phyloP scores from a whole-genome alignment of 805 yeast genomes.

The Candida schatavii region DNA sequence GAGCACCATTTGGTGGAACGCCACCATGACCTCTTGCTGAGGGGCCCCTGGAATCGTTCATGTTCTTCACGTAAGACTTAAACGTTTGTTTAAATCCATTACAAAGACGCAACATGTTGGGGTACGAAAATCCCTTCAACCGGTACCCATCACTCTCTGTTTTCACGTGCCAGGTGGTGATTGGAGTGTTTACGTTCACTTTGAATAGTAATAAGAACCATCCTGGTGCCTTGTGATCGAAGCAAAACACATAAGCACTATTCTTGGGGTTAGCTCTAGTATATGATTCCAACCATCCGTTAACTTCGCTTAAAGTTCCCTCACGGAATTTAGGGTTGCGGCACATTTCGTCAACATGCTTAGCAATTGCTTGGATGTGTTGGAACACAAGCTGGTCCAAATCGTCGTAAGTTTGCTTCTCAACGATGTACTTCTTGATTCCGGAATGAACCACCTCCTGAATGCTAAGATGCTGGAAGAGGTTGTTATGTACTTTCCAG shows the following conservation, averaged over 20 bases:
- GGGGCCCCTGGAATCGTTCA: conserved; percentile 10
- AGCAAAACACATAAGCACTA: conserved; percentile 87
- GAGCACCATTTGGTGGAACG: conserved; percentile 13
- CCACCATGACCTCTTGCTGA: conserved; percentile 14
- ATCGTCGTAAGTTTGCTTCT: conserved; percentile 70
- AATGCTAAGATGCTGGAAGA: conserved; percentile 89
- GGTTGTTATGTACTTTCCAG: conserved; percentile 90
- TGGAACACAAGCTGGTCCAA: conserved; percentile 89
- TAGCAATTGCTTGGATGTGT: conserved; percentile 80
- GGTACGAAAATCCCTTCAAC: conserved; percentile 75
- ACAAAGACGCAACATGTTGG: conserved; percentile 84
- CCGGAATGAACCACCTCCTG: conserved; percentile 72
- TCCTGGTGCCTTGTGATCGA: conserved; percentile 91
- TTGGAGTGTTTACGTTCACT: conserved; percentile 62
- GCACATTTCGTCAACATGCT: conserved; percentile 79
- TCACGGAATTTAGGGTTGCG: conserved; percentile 84
- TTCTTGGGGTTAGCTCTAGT: conserved; percentile 88
- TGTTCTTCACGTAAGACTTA: conserved; percentile 29
- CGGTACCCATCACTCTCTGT: conserved; percentile 86
- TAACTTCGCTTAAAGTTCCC: conserved; percentile 77
- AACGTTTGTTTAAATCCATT: conserved; percentile 86
- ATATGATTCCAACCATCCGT: conserved; percentile 83
- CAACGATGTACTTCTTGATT: conserved; percentile 54
- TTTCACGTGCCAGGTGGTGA: conserved; percentile 86
- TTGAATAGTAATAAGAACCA: conserved; percentile 87